Percentiles rank a stretch among this genome's conserved stretches.
Conservation (phyloP, 2,329 filamentous ascomycete genomes). For the Aspergillus vadensis region DNA sequence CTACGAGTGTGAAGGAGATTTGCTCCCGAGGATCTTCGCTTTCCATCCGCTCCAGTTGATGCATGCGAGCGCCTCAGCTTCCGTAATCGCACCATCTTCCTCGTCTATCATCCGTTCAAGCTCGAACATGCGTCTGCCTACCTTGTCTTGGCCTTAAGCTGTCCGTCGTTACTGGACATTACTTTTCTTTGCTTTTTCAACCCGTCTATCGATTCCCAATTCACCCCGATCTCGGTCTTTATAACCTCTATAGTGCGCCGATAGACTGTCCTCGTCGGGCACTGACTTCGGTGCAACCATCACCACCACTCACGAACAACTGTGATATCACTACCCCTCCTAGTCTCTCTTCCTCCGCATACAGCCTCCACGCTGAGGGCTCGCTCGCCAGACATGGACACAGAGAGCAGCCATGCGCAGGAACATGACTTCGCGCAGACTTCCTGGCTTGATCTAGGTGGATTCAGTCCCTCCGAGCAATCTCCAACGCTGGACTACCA, state of each 20-base stretch:
- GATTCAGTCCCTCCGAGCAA: constrained; percentile 58
- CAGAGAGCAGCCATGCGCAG: constrained; percentile 47
- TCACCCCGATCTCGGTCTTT: constrained; percentile 11
- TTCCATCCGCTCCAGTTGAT: background rate
- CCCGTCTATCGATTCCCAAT: constrained; percentile 7
- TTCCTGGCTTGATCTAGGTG: constrained; percentile 50
- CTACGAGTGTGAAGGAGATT: constrained; percentile 13
- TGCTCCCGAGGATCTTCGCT: constrained; percentile 14
- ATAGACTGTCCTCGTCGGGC: constrained; percentile 22
- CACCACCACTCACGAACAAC: constrained; percentile 5
- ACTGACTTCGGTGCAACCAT: constrained; percentile 1
- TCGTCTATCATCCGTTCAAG: constrained; percentile 26
- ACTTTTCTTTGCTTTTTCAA: constrained; percentile 18
- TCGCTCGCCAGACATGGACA: constrained; percentile 42
- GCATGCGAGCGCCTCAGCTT: constrained; percentile 21
- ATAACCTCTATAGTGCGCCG: constrained; percentile 8
- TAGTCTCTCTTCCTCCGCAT: background rate
- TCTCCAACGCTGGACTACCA: constrained; percentile 72
- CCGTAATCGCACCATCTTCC: constrained; percentile 27
- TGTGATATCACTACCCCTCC: constrained; percentile 34
- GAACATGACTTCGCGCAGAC: constrained; percentile 48
- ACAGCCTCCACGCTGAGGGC: background rate
- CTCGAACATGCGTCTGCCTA: constrained; percentile 54
- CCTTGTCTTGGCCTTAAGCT: constrained; percentile 48
- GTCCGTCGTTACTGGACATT: constrained; percentile 9